Evolutionary conservation across 345 rosid genomes (phyloP), one percentile per base, ranked within the genome.

Genomic region (Salix exigua): DNA sequence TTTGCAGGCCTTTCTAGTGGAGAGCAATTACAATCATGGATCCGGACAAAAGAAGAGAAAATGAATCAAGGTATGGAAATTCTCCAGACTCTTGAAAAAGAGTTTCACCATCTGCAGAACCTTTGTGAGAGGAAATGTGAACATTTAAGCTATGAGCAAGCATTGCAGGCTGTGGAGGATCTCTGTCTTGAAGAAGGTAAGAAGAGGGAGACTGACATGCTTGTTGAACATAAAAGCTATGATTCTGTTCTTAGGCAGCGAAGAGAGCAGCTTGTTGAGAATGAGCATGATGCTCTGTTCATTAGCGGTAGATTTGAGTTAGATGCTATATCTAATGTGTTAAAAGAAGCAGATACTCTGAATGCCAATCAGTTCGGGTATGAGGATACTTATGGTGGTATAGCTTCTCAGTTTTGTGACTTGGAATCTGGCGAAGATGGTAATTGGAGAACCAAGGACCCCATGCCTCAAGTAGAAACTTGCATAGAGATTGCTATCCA

Each of bases 41-140:
- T 80, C 74, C 91, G 75, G 60, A 70, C 75, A 44, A 89, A 84
- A 84, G 97, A 93, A 82, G 98, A 87, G 82, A 93, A 86, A 88
- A 82, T 79, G 30, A 85, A 85, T 55, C 92, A 93, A 79, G 97
- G 94, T 80, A 72, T 82, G 78, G 95, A 93, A 82, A 90, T 88
- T 69, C 87, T 96, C 81, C 86, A 87, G 84, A 82, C 79, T 66
- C 95, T 96, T 72, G 94, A 92, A 84, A 92, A 96, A 76, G 99
- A 93, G 78, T 86, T 88, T 83, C 77, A 77, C 87, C 87, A 88
- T 78, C 86, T 96, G 72, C 92, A 92, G 86, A 87, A 80, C 83
- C 88, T 96, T 42, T 92, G 95, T 64, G 96, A 93, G 85, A 89
- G 91, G 76, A 96, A 96, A 84, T 84, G 85, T 76, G 90, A 90